Conservation (phyloP, 2,329 filamentous ascomycete genomes). For the Ceratocystis harringtonii region DNA sequence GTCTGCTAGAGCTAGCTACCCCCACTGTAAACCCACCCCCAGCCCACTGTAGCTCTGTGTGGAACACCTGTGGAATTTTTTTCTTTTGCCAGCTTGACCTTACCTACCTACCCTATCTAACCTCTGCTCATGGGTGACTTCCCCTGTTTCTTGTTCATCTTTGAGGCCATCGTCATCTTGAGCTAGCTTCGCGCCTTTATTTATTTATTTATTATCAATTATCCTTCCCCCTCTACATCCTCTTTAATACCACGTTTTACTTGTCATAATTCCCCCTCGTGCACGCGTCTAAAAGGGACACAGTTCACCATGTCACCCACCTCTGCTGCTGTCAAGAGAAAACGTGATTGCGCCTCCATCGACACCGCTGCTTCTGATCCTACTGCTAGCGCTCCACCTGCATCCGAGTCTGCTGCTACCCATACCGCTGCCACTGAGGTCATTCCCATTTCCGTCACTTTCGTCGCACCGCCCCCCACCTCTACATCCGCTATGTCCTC, state of each 20-base stretch:
- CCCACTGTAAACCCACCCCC: too few species aligned
- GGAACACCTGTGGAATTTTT: too few species aligned
- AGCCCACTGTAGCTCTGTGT: too few species aligned
- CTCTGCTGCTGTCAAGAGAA: constrained; percentile 53
- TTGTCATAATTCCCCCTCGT: neutral
- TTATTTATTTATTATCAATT: neutral
- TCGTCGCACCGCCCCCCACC: constrained; percentile 29
- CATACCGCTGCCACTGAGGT: constrained; percentile 27
- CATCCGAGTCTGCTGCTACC: constrained; percentile 29
- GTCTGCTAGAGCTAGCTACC: too few species aligned
- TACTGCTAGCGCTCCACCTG: neutral
- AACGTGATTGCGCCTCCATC: constrained; percentile 35
- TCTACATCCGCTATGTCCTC: neutral
- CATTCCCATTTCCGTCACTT: constrained; percentile 11
- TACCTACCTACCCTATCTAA: too few species aligned
- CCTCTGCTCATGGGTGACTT: too few species aligned
- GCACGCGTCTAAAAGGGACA: neutral
- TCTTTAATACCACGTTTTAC: neutral
- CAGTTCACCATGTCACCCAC: constrained; percentile 39
- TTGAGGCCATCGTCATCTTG: neutral
- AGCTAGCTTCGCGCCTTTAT: neutral
- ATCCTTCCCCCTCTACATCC: neutral
- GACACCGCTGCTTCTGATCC: neutral
- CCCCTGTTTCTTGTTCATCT: too few species aligned
- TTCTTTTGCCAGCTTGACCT: too few species aligned